Evolutionary conservation across 257 asterid genomes (phyloP).

Genomic region (Solanum stenotomum): DNA sequence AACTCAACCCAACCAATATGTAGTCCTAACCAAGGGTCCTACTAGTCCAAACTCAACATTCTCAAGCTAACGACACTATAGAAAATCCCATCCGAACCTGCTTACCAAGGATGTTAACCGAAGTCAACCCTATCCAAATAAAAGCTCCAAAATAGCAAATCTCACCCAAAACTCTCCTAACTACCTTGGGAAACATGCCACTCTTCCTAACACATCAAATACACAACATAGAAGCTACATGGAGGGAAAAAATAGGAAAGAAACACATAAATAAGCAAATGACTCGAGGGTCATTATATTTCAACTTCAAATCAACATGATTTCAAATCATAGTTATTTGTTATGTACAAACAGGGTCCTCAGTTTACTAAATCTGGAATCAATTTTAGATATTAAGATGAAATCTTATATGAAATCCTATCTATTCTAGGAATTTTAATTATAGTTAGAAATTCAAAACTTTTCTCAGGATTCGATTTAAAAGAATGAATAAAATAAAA

Average conservation of each 20-base stretch:
- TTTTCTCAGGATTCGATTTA: background rate
- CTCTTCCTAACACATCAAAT: background rate
- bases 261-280: background rate
- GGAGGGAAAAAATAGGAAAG: background rate
- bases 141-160: background rate
- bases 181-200: background rate
- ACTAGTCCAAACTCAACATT: background rate
- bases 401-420: background rate
- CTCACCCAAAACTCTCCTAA: background rate
- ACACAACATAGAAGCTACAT: background rate
- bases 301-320: background rate
- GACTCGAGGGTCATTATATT: background rate
- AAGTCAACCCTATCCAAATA: background rate
- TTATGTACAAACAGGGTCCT: background rate
- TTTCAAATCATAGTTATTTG: background rate
- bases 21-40: background rate
- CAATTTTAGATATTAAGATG: background rate
- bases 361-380: too few relatives aligned
- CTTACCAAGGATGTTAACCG: too few relatives aligned
- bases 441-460: background rate
- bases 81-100: background rate
- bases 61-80: background rate
- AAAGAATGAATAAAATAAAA: too few relatives aligned
- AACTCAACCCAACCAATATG: background rate
- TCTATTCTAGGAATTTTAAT: background rate